phyloP scores from a whole-genome alignment of 768 basidiomycete genomes.

The Podaxis sp. region DNA sequence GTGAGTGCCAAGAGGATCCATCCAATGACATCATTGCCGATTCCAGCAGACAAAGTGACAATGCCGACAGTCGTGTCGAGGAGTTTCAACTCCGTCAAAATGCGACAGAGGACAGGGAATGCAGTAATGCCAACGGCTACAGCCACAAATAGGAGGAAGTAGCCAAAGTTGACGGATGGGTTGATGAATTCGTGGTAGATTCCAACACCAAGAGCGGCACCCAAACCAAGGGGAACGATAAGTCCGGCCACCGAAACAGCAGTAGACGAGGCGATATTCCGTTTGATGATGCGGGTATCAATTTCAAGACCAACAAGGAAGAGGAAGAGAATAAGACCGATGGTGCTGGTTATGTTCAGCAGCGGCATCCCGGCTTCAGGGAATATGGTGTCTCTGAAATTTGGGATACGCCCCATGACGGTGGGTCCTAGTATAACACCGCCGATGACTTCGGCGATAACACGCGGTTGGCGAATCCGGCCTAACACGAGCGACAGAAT shows the following conservation, averaged over 20 bases:
- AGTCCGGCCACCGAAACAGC: slow-evolving; percentile 68
- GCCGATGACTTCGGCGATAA: slow-evolving; percentile 90
- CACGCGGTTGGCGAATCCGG: slow-evolving; percentile 83
- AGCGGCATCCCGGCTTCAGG: slow-evolving; percentile 48
- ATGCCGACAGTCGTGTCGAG: slow-evolving; percentile 85
- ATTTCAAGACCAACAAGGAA: slow-evolving; percentile 87
- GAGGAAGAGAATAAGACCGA: slow-evolving; percentile 75
- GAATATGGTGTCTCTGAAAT: slow-evolving; percentile 64
- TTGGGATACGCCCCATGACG: slow-evolving; percentile 77
- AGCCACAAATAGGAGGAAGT: slow-evolving; percentile 84
- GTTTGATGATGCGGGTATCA: slow-evolving; percentile 65
- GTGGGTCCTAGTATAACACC: slow-evolving; percentile 83
- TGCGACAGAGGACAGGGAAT: slow-evolving; percentile 82
- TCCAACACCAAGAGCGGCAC: slow-evolving; percentile 71
- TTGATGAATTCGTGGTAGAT: slow-evolving; percentile 70
- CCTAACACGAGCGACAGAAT: slow-evolving; percentile 61
- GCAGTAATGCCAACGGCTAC: slow-evolving; percentile 82
- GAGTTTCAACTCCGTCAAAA: slow-evolving; percentile 78
- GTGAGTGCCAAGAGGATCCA: slow-evolving; percentile 85
- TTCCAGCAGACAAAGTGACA: slow-evolving; percentile 78
- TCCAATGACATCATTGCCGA: slow-evolving; percentile 74
- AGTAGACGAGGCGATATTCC: slow-evolving; percentile 57
- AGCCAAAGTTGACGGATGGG: slow-evolving; percentile 59
- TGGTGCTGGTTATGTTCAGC: slow-evolving; percentile 70
- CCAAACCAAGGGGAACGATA: slow-evolving; percentile 75